Base-by-base conservation (phyloP, 345 rosid species). In the Hevea brasiliensis region DNA sequence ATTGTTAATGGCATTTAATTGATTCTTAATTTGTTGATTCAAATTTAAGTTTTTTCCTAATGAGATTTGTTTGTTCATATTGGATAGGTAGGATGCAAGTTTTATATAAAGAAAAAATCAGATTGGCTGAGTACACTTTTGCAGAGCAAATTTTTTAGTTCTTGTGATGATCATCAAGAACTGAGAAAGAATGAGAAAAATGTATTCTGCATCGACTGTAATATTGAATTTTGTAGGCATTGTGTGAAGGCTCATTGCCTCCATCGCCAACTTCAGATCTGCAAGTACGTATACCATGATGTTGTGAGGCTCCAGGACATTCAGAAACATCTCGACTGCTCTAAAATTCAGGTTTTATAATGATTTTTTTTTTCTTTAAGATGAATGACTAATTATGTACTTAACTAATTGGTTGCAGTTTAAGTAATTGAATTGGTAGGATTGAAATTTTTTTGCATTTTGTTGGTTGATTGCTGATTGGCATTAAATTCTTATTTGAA, bases 221-320 rank as follows among this genome's bases (percentile, higher is more conserved):
- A 61, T 65, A 61, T 82, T 1, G 90, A 81, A 44, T 77, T 88
- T 32, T 93, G 98, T 64, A 84, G 86, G 72, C 92, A 91, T 70
- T 93, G 98, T 67, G 70, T 78, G 21, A 45, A 76, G 40, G 32
- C 77, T 65, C 94, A 91, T 59, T 26, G 72, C 61, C 84, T 77
- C 53, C 98, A 93, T 71, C 82, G 83, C 44, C 87, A 85, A 48
- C 89, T 93, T 75, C 95, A 90, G 94, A 91, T 93, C 95, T 87
- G 89, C 87, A 93, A 89, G 76, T 93, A 91, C 77, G 94, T 90
- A 61, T 93, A 93, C 68, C 96, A 91, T 11, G 94, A 93, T 72
- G 97, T 93, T 42, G 87, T 93, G 69, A 90, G 96, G 47, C 88
- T 91, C 44, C 89, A 84, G 44, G 96, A 93, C 53, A 84, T 91